Conservation (phyloP, 345 rosid genomes). For the Ricinus communis region DNA sequence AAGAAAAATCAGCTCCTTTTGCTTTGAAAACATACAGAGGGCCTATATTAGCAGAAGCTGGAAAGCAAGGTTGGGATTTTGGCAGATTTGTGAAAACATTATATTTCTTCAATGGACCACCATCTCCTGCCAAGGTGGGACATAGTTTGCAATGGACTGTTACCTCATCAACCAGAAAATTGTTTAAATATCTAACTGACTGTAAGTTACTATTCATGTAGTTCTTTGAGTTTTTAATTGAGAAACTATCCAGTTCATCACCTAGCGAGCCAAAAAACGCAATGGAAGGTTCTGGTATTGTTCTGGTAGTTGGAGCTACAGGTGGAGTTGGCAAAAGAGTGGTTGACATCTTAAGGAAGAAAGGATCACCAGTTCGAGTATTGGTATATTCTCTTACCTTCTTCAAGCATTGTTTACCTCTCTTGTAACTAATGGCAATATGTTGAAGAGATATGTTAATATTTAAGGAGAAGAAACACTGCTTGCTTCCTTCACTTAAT, state of each 20-base stretch:
- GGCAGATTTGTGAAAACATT: constrained; percentile 84
- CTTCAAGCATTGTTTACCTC: not conserved
- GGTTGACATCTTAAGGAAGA: constrained; percentile 59
- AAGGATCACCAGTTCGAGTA: constrained; percentile 70
- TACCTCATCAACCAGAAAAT: not conserved
- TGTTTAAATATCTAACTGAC: constrained; percentile 21
- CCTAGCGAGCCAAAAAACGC: constrained; percentile 33
- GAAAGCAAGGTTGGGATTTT: constrained; percentile 76
- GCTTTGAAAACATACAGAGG: constrained; percentile 35
- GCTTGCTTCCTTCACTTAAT: not conserved
- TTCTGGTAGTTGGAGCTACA: constrained; percentile 90
- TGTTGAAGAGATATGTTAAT: not conserved
- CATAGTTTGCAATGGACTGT: not conserved
- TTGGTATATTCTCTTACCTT: constrained; percentile 48
- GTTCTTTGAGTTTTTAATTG: constrained; percentile 65
- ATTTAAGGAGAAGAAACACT: not conserved
- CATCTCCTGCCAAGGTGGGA: constrained; percentile 78
- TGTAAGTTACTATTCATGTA: constrained; percentile 32
- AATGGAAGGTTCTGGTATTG: constrained; percentile 59
- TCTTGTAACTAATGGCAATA: not conserved
- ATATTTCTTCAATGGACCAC: constrained; percentile 80
- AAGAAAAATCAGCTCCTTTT: constrained; percentile 30
- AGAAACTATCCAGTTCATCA: constrained; percentile 56
- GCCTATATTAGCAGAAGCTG: constrained; percentile 38
- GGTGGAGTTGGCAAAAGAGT: constrained; percentile 96